phyloP scores from a whole-genome alignment of 2,329 filamentous ascomycete species.

The Chalara sp. region DNA sequence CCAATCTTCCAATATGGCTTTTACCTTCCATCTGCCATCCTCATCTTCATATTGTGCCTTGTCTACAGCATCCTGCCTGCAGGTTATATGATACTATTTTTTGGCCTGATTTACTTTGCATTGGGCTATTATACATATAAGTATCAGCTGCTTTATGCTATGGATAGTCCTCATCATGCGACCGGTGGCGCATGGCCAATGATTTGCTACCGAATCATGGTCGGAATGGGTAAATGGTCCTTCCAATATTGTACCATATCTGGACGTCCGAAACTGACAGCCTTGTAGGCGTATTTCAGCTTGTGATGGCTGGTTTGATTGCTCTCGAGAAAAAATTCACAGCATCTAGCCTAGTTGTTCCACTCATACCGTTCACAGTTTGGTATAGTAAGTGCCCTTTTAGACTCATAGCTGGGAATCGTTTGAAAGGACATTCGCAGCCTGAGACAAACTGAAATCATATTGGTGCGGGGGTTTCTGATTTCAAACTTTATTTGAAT shows the following conservation, averaged over 20 bases:
- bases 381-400: conserved; percentile 64
- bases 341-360: conserved; percentile 65
- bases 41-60: conserved; percentile 91
- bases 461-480: too few relatives aligned
- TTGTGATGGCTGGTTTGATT: conserved; percentile 84
- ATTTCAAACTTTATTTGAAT: too few relatives aligned
- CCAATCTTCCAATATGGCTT: conserved; percentile 93
- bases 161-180: conserved; percentile 93
- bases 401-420: background rate
- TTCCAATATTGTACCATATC: background rate
- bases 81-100: conserved; percentile 74
- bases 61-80: conserved; percentile 84
- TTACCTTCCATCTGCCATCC: conserved; percentile 83
- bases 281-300: conserved; percentile 66
- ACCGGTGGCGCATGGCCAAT: conserved; percentile 94
- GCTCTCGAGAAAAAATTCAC: conserved; percentile 68
- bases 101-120: conserved; percentile 76
- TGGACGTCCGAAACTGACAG: background rate
- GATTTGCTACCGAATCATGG: conserved; percentile 85
- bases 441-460: too few relatives aligned
- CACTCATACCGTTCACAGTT: conserved; percentile 70
- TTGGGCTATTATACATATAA: conserved; percentile 90
- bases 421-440: too few relatives aligned
- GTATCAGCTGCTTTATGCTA: conserved; percentile 94
- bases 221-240: conserved; percentile 52